Percentiles rank a stretch among this genome's conserved stretches.
phyloP scores from a whole-genome alignment of 306 rosid species.

The Fragaria ananassa region DNA sequence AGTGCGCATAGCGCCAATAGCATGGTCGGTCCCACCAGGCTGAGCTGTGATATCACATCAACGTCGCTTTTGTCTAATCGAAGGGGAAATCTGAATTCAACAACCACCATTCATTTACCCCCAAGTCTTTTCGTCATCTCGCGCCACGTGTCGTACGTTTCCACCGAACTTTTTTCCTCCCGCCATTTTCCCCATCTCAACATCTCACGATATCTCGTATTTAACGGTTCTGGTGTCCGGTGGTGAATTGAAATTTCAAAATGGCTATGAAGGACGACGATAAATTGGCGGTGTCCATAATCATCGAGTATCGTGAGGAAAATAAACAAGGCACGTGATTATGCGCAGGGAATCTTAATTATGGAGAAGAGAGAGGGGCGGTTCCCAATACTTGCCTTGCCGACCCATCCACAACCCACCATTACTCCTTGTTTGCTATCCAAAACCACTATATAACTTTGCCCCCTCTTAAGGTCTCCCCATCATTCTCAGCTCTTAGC shows the following conservation, averaged over 20 bases:
- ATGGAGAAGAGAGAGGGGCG: constrained; percentile 5
- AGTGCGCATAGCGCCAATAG: not conserved
- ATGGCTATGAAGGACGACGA: too few species aligned
- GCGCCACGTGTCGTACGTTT: not conserved
- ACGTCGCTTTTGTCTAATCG: constrained; percentile 30
- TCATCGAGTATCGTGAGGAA: not conserved
- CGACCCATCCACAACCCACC: constrained; percentile 27
- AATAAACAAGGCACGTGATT: constrained; percentile 42
- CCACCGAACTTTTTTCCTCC: not conserved
- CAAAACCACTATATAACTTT: constrained; percentile 15
- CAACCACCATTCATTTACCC: constrained; percentile 27
- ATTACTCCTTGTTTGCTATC: not conserved
- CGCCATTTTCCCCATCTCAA: not conserved
- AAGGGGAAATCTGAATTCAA: not conserved
- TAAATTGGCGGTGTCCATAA: not conserved
- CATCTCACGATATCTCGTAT: not conserved
- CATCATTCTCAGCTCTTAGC: not conserved
- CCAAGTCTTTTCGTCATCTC: not conserved
- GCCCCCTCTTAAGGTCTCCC: not conserved
- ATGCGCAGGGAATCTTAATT: constrained; percentile 41
- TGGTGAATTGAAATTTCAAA: too few species aligned
- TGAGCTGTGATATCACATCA: constrained; percentile 32
- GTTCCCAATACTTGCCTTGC: constrained; percentile 38
- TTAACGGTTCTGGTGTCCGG: too few species aligned
- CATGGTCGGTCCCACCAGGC: not conserved